phyloP scores from a whole-genome alignment of 148 eudicot genomes.

The Cornus florida region DNA sequence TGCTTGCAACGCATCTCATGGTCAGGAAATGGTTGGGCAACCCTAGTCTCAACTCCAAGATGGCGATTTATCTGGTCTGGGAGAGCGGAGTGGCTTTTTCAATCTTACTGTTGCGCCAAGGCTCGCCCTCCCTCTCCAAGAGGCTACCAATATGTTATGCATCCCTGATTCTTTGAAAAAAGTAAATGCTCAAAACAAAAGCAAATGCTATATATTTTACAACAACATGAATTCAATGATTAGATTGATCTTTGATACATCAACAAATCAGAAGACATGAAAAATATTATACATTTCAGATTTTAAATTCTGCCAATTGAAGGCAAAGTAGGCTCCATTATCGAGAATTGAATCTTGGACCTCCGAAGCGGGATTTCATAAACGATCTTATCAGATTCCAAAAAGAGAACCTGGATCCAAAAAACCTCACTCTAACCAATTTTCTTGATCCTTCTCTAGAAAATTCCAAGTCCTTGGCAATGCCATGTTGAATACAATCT shows the following conservation, averaged over 20 bases:
- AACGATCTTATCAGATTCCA: constrained; percentile 67
- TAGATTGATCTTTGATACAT: background rate
- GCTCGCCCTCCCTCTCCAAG: too few species aligned
- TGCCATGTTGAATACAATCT: constrained; percentile 30
- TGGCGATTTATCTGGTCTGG: too few species aligned
- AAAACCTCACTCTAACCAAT: constrained; percentile 52
- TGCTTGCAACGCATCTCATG: too few species aligned
- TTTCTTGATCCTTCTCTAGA: constrained; percentile 59
- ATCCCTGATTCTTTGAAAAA: too few species aligned
- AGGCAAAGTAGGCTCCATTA: constrained; percentile 2
- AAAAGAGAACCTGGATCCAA: constrained; percentile 54
- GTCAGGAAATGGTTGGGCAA: too few species aligned
- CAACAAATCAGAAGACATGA: background rate
- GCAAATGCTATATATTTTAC: background rate
- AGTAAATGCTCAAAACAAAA: background rate
- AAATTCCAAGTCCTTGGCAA: constrained; percentile 64
- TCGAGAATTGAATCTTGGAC: constrained; percentile 23
- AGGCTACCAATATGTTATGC: too few species aligned
- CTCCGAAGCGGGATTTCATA: constrained; percentile 33
- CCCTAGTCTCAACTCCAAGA: too few species aligned
- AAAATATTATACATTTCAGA: background rate
- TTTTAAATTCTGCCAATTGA: background rate
- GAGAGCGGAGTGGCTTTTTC: too few species aligned
- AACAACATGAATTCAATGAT: background rate
- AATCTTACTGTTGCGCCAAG: too few species aligned